A percentile compares a stretch with the other conserved stretches of the same genome.
Conservation (phyloP, 441 rosid species). For the Gossypium lobatum region DNA sequence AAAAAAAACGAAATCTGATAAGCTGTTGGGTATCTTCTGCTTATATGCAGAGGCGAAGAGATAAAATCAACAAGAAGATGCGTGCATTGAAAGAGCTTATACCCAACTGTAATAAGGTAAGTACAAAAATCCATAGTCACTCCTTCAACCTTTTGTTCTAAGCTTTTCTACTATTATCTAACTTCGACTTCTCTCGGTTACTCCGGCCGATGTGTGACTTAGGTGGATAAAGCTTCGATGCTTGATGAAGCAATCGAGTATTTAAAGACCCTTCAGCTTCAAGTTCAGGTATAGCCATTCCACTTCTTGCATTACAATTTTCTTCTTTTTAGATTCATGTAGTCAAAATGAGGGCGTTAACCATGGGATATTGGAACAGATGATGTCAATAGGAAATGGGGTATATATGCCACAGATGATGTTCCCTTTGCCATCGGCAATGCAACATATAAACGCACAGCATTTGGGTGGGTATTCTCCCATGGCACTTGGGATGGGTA, state of each 20-base stretch:
- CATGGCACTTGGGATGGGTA: constrained; percentile 28
- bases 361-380: constrained; percentile 23
- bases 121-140: too few relatives aligned
- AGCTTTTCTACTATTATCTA: not conserved
- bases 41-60: constrained; percentile 38
- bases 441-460: constrained; percentile 29
- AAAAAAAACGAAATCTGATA: too few relatives aligned
- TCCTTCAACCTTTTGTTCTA: too few relatives aligned
- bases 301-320: not conserved
- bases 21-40: not conserved
- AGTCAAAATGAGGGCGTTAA: not conserved
- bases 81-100: constrained; percentile 40
- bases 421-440: constrained; percentile 23
- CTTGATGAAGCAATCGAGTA: constrained; percentile 55
- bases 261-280: constrained; percentile 46
- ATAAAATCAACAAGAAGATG: constrained; percentile 42
- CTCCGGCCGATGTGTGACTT: not conserved
- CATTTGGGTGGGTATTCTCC: constrained; percentile 28
- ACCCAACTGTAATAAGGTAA: constrained; percentile 50
- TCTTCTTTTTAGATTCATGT: not conserved
- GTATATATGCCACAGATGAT: constrained; percentile 30
- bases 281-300: constrained; percentile 36
- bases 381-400: constrained; percentile 47
- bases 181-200: not conserved
- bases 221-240: constrained; percentile 47